phyloP scores from a whole-genome alignment of 2,329 filamentous ascomycete genomes.

The Colletotrichum filicis region DNA sequence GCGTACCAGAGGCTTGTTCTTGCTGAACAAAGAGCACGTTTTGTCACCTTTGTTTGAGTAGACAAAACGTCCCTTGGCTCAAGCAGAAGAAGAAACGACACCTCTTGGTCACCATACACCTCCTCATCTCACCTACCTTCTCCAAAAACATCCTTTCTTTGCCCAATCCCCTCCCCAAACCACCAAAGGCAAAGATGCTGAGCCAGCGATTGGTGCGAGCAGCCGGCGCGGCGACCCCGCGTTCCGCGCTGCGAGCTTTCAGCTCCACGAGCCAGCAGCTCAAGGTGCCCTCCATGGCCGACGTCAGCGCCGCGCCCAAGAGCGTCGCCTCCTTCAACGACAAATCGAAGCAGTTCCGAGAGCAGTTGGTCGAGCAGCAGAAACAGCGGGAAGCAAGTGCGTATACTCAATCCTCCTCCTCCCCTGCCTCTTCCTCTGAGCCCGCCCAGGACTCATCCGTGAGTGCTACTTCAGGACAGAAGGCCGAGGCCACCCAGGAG shows the following conservation, averaged over 20 bases:
- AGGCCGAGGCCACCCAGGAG: constrained; percentile 67
- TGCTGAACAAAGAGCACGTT: constrained; percentile 32
- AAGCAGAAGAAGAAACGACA: constrained; percentile 21
- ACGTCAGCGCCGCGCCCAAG: constrained; percentile 76
- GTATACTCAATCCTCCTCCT: constrained; percentile 52
- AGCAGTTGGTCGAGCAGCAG: constrained; percentile 80
- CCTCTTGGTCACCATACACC: constrained; percentile 25
- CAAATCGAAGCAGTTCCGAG: constrained; percentile 88
- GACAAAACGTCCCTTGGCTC: constrained; percentile 10
- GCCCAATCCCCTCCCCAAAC: constrained; percentile 4
- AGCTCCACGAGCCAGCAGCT: constrained; percentile 60
- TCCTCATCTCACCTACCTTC: not conserved
- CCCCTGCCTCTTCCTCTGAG: constrained; percentile 48
- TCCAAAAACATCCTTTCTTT: constrained; percentile 5
- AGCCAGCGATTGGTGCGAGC: constrained; percentile 61
- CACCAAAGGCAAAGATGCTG: constrained; percentile 55
- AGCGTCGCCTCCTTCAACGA: constrained; percentile 80
- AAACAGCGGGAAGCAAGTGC: constrained; percentile 89
- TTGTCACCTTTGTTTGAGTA: constrained; percentile 19
- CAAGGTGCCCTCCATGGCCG: constrained; percentile 81
- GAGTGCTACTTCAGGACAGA: constrained; percentile 63
- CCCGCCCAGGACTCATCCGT: constrained; percentile 69
- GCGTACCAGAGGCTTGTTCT: constrained; percentile 32
- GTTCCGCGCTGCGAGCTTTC: constrained; percentile 65
- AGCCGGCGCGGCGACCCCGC: constrained; percentile 55